phyloP scores from a whole-genome alignment of 805 yeast species.

The Pichia manshurica region DNA sequence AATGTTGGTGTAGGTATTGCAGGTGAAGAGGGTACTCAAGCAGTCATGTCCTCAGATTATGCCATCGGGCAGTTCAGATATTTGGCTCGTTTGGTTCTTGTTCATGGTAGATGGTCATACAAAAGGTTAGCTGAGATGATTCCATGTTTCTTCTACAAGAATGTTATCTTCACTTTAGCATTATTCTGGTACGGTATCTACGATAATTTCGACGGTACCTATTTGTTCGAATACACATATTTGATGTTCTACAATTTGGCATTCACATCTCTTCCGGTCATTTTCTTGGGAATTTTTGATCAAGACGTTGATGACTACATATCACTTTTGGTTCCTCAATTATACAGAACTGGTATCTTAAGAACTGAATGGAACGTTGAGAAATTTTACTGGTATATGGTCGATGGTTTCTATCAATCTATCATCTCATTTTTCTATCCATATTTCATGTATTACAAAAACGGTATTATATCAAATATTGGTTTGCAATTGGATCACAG shows the following conservation, averaged over 20 bases:
- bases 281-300: conserved; percentile 71
- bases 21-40: conserved; percentile 89
- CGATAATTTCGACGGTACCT: conserved; percentile 73
- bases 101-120: conserved; percentile 86
- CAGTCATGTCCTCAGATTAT: conserved; percentile 83
- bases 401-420: conserved; percentile 74
- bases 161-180: conserved; percentile 67
- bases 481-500: conserved; percentile 62
- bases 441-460: conserved; percentile 43
- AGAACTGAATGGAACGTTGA: conserved; percentile 64
- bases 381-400: conserved; percentile 69
- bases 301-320: conserved; percentile 72
- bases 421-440: conserved; percentile 71
- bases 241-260: conserved; percentile 80
- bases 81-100: conserved; percentile 57
- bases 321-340: conserved; percentile 66
- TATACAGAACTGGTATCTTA: conserved; percentile 67
- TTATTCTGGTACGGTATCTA: conserved; percentile 77
- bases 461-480: conserved; percentile 37
- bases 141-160: conserved; percentile 75
- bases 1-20: conserved; percentile 87
- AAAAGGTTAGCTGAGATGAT: conserved; percentile 79
- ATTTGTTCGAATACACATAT: conserved; percentile 71
- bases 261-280: conserved; percentile 75
- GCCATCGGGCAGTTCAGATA: conserved; percentile 81